These are phyloP conservation scores for Diaporthe aspalathi DNA, from an alignment of 2,329 filamentous ascomycete species.

Conservation along the genomic window DNA sequence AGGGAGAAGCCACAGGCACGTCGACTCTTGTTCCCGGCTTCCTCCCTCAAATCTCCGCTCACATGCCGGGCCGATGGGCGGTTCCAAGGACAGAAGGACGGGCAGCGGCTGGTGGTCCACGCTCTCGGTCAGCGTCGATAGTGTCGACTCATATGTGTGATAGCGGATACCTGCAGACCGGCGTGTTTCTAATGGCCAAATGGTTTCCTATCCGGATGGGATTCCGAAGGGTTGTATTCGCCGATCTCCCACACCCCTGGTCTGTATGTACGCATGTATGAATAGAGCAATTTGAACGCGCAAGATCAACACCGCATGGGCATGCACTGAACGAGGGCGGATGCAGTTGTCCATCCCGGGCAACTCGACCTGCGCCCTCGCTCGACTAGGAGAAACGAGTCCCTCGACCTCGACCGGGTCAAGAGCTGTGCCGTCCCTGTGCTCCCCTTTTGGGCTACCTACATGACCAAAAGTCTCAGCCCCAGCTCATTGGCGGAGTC, in stretches of 20 bases:
- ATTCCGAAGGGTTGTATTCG: conserved; percentile 1
- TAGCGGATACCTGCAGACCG: conserved; percentile 9
- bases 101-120: conserved; percentile 22
- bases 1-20: conserved; percentile 1
- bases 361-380: too few relatives aligned
- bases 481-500: conserved; percentile 20
- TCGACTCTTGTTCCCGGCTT: conserved; percentile 14
- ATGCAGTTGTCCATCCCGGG: neutral
- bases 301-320: conserved; percentile 6
- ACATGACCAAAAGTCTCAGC: conserved; percentile 34
- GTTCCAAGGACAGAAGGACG: neutral
- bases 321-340: neutral
- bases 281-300: conserved; percentile 14
- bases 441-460: conserved; percentile 23
- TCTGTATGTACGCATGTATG: neutral
- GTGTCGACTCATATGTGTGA: too few relatives aligned
- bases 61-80: conserved; percentile 23
- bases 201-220: neutral
- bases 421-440: conserved; percentile 23
- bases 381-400: too few relatives aligned
- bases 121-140: conserved; percentile 5
- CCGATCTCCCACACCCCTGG: neutral
- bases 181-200: conserved; percentile 5
- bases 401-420: neutral
- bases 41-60: conserved; percentile 2